Conservation (phyloP, 768 basidiomycete species). For the Crassisporium funariophilum region DNA sequence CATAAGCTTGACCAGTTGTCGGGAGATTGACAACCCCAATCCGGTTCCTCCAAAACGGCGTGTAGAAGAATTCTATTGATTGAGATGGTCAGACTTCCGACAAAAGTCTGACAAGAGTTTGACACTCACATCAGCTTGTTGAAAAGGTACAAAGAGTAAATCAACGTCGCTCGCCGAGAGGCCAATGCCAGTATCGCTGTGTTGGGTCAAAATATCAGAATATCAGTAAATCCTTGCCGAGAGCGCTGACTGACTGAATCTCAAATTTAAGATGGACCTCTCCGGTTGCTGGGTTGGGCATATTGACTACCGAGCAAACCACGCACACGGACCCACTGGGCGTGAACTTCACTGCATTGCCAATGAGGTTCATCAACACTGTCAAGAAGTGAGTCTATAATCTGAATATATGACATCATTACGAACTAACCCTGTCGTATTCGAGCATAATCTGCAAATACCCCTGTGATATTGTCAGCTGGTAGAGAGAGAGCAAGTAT, state of each 20-base stretch:
- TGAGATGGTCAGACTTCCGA: background rate
- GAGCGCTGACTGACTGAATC: conserved; percentile 51
- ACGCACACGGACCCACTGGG: conserved; percentile 63
- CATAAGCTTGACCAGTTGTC: conserved; percentile 76
- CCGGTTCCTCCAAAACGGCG: conserved; percentile 80
- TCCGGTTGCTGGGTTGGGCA: conserved; percentile 31
- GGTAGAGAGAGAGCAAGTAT: background rate
- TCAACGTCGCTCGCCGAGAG: conserved; percentile 67
- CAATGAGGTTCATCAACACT: conserved; percentile 80
- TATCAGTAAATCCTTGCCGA: background rate
- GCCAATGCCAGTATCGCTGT: conserved; percentile 74
- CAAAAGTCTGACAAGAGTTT: background rate
- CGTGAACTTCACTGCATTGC: conserved; percentile 79
- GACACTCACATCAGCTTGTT: conserved; percentile 62
- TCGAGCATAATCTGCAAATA: conserved; percentile 72
- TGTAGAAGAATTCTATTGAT: conserved; percentile 62
- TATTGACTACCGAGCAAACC: conserved; percentile 54
- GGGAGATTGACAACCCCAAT: conserved; percentile 71
- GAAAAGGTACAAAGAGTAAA: conserved; percentile 71
- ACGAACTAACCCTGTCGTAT: conserved; percentile 62
- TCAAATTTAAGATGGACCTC: conserved; percentile 64
- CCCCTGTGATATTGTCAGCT: conserved; percentile 44
- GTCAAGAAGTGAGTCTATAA: conserved; percentile 7
- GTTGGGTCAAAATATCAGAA: conserved; percentile 2
- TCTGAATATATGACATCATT: background rate